Base-by-base conservation (phyloP, 257 asterid species). In the Perilla frutescens region DNA sequence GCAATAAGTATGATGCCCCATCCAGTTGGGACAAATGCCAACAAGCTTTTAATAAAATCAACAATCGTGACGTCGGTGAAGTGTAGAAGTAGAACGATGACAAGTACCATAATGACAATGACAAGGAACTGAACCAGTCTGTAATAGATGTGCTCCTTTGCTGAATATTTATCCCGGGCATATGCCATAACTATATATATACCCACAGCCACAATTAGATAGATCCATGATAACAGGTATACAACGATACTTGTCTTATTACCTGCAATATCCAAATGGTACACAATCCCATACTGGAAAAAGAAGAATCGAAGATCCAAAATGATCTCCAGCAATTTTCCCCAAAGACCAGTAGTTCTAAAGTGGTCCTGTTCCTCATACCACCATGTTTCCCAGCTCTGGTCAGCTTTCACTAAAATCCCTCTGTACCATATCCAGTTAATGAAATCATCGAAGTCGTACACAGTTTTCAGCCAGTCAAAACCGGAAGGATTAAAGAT, bases 341-440 rank as follows among this genome's bases (percentile, higher is more conserved):
- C 97, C 97, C 99, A 94, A 11, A 94, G 90, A 26, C 99, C 97
- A 26, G 99, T 94, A 50, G 92, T 88, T 80, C 96, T 84, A 79
- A 93, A 83, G 78, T 93, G 97, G 57, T 89, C 96, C 75, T 91
- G 97, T 64, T 92, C 98, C 77, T 92, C 96, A 3, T 92, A 90
- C 98, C 98, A 92, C 98, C 98, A 92, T 11, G 90, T 87, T 76
- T 92, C 98, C 98, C 98, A 92, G 77, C 98, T 88, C 64, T 80
- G 91, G 29, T 92, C 98, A 7, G 97, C 84, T 85, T 84, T 94
- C 59, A 82, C 85, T 45, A 94, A 76, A 75, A 91, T 88, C 39
- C 97, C 98, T 13, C 81, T 87, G 77, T 79, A 91, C 97, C 97
- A 90, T 67, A 93, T 63, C 98, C 98, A 93, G 62, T 73, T 85